Evolutionary conservation across 805 yeast species (phyloP).

Genomic region (Saccharomycopsis fibuligera): DNA sequence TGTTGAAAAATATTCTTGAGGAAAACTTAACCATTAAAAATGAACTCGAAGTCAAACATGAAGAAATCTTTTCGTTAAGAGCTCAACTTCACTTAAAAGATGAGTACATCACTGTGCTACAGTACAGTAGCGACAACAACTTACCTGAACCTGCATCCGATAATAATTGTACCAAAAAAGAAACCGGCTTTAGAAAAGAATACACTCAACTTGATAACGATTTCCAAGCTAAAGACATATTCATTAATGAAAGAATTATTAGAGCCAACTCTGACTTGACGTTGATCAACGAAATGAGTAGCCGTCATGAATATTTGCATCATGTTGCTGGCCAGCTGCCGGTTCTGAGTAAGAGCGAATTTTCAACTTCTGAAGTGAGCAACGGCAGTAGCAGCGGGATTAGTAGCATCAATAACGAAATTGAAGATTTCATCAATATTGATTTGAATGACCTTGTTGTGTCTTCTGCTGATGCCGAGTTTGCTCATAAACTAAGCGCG

Average conservation of each 20-base stretch:
- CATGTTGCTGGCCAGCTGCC: background rate
- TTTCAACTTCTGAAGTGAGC: too few relatives aligned
- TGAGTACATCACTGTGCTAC: conserved; percentile 14
- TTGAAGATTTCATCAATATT: background rate
- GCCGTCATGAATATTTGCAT: background rate
- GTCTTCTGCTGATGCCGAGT: background rate
- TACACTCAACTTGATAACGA: background rate
- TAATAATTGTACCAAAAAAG: background rate
- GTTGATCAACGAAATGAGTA: background rate
- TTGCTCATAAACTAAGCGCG: too few relatives aligned
- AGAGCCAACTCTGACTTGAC: conserved; percentile 1
- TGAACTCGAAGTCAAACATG: conserved; percentile 8
- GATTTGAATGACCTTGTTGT: background rate
- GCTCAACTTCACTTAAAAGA: conserved; percentile 12
- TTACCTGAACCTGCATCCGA: background rate
- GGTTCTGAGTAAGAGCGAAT: too few relatives aligned
- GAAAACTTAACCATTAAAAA: conserved; percentile 13
- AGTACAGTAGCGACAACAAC: background rate
- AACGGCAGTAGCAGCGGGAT: too few relatives aligned
- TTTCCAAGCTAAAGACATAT: background rate
- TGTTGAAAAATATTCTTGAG: conserved; percentile 3
- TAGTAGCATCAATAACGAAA: background rate
- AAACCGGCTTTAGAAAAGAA: background rate
- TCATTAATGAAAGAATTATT: background rate
- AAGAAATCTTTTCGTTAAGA: conserved; percentile 7